These are phyloP conservation scores for Astrothelium macrocarpum DNA, from an alignment of 495 filamentous ascomycete species.

Conservation along the genomic window DNA sequence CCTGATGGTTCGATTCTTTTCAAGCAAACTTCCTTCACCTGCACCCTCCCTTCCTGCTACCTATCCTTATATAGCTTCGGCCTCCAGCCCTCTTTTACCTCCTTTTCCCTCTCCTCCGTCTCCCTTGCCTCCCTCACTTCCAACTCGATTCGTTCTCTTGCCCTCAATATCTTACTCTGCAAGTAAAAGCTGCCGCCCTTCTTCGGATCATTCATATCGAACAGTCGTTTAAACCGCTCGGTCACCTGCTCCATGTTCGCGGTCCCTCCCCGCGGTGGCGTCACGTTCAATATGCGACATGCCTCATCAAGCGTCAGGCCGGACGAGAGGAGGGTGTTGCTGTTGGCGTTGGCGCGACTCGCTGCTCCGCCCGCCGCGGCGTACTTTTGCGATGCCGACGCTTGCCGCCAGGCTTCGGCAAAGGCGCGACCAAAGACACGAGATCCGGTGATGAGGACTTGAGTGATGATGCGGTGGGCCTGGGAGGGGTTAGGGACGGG, in stretches of 20 bases:
- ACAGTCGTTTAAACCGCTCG: slow-evolving; percentile 86
- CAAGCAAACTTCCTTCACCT: background rate
- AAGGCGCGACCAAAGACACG: slow-evolving; percentile 92
- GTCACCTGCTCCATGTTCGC: slow-evolving; percentile 66
- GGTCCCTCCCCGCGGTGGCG: slow-evolving; percentile 70
- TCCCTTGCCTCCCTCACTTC: slow-evolving; percentile 52
- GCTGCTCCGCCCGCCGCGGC: slow-evolving; percentile 50
- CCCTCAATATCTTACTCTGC: slow-evolving; percentile 89
- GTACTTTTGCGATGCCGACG: slow-evolving; percentile 74
- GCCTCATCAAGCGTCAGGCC: slow-evolving; percentile 91
- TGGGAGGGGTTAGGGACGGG: slow-evolving; percentile 28
- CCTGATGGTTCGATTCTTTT: background rate
- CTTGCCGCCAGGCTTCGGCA: slow-evolving; percentile 49
- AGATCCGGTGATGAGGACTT: slow-evolving; percentile 80
- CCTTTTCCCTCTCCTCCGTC: slow-evolving; percentile 47
- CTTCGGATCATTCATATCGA: slow-evolving; percentile 85
- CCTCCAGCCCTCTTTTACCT: slow-evolving; percentile 76
- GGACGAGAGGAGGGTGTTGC: slow-evolving; percentile 47
- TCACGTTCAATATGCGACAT: slow-evolving; percentile 94
- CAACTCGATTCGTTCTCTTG: slow-evolving; percentile 82
- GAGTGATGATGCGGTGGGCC: slow-evolving; percentile 91
- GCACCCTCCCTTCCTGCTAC: slow-evolving; percentile 27
- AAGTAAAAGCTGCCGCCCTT: slow-evolving; percentile 97
- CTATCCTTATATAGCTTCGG: slow-evolving; percentile 90
- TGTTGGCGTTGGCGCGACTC: slow-evolving; percentile 35